Evolutionary conservation across 2,329 filamentous ascomycete genomes (phyloP).

Genomic region (Myriosclerotinia curreyana): DNA sequence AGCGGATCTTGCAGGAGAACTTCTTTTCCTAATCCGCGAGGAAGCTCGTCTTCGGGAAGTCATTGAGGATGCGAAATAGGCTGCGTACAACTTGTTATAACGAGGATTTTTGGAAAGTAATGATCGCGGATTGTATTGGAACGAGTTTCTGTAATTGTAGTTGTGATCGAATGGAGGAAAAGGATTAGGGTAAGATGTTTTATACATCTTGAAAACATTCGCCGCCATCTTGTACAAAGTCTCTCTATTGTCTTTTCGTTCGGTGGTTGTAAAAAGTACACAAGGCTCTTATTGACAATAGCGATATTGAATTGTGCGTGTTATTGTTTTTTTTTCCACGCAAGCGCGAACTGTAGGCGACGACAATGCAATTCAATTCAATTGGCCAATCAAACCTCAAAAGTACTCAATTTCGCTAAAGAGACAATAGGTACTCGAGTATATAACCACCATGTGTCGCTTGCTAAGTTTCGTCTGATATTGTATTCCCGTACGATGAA

Average conservation of each 20-base stretch:
- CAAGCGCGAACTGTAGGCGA: background rate
- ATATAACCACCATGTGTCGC: background rate
- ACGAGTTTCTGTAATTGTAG: background rate
- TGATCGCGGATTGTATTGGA: conserved; percentile 16
- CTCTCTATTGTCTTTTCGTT: conserved; percentile 1
- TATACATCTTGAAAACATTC: conserved; percentile 14
- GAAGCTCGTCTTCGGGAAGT: conserved; percentile 1
- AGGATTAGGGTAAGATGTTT: background rate
- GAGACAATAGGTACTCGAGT: background rate
- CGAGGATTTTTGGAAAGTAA: conserved; percentile 1
- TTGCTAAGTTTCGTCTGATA: background rate
- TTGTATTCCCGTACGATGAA: background rate
- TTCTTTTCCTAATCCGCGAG: too few relatives aligned
- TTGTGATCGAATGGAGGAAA: background rate
- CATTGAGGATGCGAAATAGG: conserved; percentile 13
- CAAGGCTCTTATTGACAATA: background rate
- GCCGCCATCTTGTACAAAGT: conserved; percentile 10
- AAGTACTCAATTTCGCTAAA: background rate
- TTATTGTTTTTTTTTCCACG: background rate
- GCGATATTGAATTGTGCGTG: background rate
- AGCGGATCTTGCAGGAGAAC: too few relatives aligned
- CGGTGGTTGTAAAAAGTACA: background rate
- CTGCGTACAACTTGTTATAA: conserved; percentile 5
- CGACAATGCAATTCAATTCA: background rate
- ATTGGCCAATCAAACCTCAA: background rate